phyloP scores from a whole-genome alignment of 73 alveolate species.

The Tetrahymena borealis region DNA sequence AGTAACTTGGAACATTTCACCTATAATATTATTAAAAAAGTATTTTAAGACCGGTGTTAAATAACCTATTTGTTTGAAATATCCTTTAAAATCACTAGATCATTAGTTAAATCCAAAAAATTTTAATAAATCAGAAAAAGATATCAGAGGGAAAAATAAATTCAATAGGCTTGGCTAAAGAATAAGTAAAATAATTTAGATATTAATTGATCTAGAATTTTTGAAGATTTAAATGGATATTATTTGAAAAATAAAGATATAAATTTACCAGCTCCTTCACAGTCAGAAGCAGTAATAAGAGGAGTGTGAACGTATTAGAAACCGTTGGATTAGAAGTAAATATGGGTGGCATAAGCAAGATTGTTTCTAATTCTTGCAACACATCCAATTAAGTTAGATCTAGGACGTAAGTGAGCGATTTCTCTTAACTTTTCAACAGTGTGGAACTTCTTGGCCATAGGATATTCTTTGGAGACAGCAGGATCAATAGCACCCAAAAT shows the following conservation, averaged over 20 bases:
- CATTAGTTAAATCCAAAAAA: too few relatives aligned
- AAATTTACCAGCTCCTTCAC: conserved; percentile 94
- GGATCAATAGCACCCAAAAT: conserved; percentile 58
- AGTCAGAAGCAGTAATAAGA: conserved; percentile 96
- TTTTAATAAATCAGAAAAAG: too few relatives aligned
- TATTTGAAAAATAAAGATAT: background rate
- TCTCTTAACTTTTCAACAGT: conserved; percentile 87
- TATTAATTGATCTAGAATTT: too few relatives aligned
- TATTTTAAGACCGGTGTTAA: background rate
- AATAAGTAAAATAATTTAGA: too few relatives aligned
- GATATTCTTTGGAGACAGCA: conserved; percentile 88
- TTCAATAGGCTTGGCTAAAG: too few relatives aligned
- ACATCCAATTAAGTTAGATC: conserved; percentile 94
- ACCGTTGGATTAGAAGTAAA: conserved; percentile 89
- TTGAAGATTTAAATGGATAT: background rate
- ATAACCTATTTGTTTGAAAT: too few relatives aligned
- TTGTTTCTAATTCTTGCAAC: conserved; percentile 96
- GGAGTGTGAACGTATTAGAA: conserved; percentile 98
- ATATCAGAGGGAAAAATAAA: too few relatives aligned
- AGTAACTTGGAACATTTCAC: conserved; percentile 97
- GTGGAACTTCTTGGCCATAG: conserved; percentile 91
- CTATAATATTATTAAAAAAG: conserved; percentile 10
- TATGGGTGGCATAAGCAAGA: conserved; percentile 96
- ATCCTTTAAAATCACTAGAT: too few relatives aligned
- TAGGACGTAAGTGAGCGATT: conserved; percentile 93